phyloP scores from a whole-genome alignment of 2,329 filamentous ascomycete genomes.

The Aspergillus aculeatus region DNA sequence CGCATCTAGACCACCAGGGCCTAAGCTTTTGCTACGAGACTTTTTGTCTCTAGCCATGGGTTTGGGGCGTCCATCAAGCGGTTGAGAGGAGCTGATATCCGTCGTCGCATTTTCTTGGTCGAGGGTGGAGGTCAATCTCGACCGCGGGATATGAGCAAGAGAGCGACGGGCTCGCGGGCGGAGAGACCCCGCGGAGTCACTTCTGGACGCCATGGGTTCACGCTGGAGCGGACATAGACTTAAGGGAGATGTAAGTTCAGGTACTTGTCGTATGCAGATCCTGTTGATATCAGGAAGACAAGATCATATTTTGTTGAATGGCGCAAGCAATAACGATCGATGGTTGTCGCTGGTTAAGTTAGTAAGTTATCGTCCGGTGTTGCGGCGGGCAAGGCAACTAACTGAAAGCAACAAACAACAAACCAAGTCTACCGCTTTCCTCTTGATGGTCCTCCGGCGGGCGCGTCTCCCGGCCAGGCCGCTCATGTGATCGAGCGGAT shows the following conservation, averaged over 20 bases:
- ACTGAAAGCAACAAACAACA: not conserved
- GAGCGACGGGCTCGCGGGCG: constrained; percentile 63
- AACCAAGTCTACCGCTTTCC: not conserved
- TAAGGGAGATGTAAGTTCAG: not conserved
- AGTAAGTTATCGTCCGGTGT: not conserved
- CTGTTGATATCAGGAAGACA: not conserved
- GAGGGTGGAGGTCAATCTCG: constrained; percentile 47
- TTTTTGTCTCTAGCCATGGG: constrained; percentile 56
- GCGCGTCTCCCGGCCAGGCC: constrained; percentile 30
- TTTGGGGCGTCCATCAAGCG: constrained; percentile 24
- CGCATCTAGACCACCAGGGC: constrained; percentile 83
- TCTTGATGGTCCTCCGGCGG: not conserved
- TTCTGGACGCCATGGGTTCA: constrained; percentile 35
- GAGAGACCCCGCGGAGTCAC: constrained; percentile 32
- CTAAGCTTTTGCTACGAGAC: constrained; percentile 91
- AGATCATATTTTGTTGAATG: not conserved
- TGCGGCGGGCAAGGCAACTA: too few species aligned
- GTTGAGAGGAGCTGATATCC: constrained; percentile 55
- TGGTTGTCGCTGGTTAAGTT: not conserved
- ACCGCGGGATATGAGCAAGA: constrained; percentile 60
- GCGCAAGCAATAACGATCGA: not conserved
- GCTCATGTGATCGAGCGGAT: constrained; percentile 33
- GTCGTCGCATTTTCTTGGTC: constrained; percentile 79
- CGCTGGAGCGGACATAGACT: constrained; percentile 16
- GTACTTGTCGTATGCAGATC: not conserved